These are phyloP conservation scores for Arctostaphylos glauca DNA, from an alignment of 148 eudicot genomes.

Conservation along the genomic window DNA sequence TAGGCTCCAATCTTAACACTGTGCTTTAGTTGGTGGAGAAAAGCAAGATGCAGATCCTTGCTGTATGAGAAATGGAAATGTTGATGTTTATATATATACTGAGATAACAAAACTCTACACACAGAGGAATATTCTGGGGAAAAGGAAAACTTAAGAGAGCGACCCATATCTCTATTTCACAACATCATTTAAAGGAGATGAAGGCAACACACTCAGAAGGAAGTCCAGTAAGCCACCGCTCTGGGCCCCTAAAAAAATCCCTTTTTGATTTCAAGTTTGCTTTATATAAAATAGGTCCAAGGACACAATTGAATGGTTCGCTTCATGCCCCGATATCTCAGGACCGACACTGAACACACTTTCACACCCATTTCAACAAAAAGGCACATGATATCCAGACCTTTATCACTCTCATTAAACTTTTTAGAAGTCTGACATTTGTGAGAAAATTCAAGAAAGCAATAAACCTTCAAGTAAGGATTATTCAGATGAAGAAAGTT, in stretches of 20 bases:
- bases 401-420: slow-evolving; percentile 7
- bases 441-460: slow-evolving; percentile 7
- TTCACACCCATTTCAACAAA: slow-evolving; percentile 21
- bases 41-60: slow-evolving; percentile 21
- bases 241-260: no score
- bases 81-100: neutral
- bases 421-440: neutral
- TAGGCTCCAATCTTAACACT: slow-evolving; percentile 19
- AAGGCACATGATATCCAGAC: slow-evolving; percentile 21
- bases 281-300: no score
- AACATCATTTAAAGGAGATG: slow-evolving; percentile 3
- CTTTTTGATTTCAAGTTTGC: no score
- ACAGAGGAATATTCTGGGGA: neutral
- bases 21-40: slow-evolving; percentile 3
- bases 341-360: no score
- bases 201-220: neutral
- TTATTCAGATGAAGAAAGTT: neutral
- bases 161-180: slow-evolving; percentile 27
- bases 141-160: neutral
- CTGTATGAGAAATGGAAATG: slow-evolving; percentile 21
- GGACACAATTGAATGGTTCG: no score
- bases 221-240: no score
- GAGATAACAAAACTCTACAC: neutral
- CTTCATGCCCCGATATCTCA: no score
- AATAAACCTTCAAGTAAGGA: neutral